Percentiles rank a stretch among this genome's conserved stretches.
These are phyloP conservation scores for Isatis lusitanica DNA, from an alignment of 441 rosid genomes.

Conservation along the genomic window DNA sequence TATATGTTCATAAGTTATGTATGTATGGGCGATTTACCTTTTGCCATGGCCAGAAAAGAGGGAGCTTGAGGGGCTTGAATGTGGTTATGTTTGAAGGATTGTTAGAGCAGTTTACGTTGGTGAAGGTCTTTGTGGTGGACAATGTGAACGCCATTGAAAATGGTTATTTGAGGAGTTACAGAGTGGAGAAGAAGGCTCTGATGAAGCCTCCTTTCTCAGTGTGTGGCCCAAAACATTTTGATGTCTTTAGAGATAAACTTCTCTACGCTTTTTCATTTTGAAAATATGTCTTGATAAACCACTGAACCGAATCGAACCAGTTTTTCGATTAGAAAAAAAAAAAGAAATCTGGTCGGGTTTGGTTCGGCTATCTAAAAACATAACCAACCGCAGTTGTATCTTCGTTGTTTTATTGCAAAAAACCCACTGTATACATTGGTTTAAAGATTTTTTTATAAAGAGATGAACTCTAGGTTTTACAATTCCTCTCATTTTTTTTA, in stretches of 20 bases:
- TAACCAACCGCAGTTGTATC: too few relatives aligned
- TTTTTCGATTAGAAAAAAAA: too few relatives aligned
- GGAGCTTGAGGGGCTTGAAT: conserved; percentile 52
- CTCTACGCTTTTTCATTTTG: background rate
- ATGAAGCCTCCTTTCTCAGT: background rate
- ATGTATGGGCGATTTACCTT: conserved; percentile 42
- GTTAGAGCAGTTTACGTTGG: conserved; percentile 31
- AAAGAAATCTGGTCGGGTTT: too few relatives aligned
- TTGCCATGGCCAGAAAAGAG: conserved; percentile 90
- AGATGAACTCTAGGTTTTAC: too few relatives aligned
- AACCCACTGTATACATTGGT: too few relatives aligned
- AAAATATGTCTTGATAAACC: too few relatives aligned
- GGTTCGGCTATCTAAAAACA: too few relatives aligned
- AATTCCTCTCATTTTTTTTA: too few relatives aligned
- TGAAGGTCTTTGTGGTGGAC: conserved; percentile 28
- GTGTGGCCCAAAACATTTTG: conserved; percentile 13
- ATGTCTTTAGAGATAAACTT: background rate
- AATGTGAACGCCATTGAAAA: conserved; percentile 33
- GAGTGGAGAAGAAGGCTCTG: conserved; percentile 2
- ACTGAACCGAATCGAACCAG: too few relatives aligned
- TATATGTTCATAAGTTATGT: background rate
- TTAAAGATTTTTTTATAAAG: too few relatives aligned
- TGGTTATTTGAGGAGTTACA: background rate
- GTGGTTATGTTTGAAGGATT: conserved; percentile 40
- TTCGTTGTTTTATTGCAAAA: too few relatives aligned